Evolutionary conservation across 2,329 filamentous ascomycete genomes (phyloP), one percentile per base, ranked within the genome.

Genomic region (Aspergillus sojae): DNA sequence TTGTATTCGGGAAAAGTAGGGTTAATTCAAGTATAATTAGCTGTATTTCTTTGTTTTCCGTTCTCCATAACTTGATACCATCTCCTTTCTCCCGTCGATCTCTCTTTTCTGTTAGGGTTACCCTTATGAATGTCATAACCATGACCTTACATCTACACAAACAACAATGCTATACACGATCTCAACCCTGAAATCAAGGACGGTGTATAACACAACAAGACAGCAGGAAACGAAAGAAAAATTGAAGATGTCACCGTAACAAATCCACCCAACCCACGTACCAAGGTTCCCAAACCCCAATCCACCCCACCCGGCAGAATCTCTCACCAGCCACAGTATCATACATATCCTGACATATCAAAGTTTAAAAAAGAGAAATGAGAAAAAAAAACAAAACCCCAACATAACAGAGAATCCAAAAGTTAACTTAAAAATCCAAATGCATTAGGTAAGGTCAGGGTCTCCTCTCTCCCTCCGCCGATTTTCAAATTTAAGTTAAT

Each of bases 1-100:
- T 28, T 30, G 46, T 50, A 50, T 52, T 52, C 48, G 28, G 48
- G 48, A 52, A 52, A 52, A 52, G 48, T 52, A 52, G 48, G 48
- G 28, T 30, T 16, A 52, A 32, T 32, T 52, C 28, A 32, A 52
- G 26, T 32, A 34, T 52, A 30, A 52, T 52, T 32, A 52, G 21
- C 30, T 30, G 28, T 52, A 50, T 26, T 28, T 28, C 12, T 46
- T 12, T 50, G 28, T 26, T 26, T 19, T 50, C 3, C 16, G 32
- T 23, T 52, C 45, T 48, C 23, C 12, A 28, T 48, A 48, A 26
- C 45, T 48, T 28, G 46, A 50, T 50, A 50, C 46, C 46, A 30
- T 50, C 23, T 50, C 46, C 14, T 28, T 50, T 30, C 5, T 19
- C 16, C 36, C 36, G 16, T 41, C 34, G 1, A 12, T 36, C 36